Conservation (phyloP, 228 moss, liverwort and hornwort genomes). For the Sphagnum fallax region DNA sequence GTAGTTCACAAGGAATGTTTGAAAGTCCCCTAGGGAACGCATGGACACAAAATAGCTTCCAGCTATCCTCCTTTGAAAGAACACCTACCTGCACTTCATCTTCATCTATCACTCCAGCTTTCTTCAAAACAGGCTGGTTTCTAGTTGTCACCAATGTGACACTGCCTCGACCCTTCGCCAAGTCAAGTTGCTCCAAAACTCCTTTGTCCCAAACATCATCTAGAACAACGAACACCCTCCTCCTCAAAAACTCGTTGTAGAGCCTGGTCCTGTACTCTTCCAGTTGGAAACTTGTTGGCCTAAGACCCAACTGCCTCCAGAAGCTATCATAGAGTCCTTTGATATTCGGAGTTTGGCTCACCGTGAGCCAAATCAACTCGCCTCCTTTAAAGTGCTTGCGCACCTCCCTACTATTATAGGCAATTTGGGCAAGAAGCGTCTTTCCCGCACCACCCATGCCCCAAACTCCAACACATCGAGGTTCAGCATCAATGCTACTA, state of each 20-base stretch:
- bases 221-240: slow-evolving; percentile 7
- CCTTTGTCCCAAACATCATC: slow-evolving; percentile 11
- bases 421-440: slow-evolving; percentile 6
- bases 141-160: slow-evolving; percentile 16
- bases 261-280: not conserved
- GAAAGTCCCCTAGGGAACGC: slow-evolving; percentile 13
- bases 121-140: slow-evolving; percentile 5
- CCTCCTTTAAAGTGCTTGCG: not conserved
- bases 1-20: slow-evolving; percentile 2
- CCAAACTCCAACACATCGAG: slow-evolving; percentile 9
- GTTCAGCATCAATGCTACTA: not conserved
- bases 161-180: slow-evolving; percentile 8
- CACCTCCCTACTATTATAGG: not conserved
- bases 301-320: not conserved
- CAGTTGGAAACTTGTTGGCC: not conserved
- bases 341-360: slow-evolving; percentile 6
- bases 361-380: slow-evolving; percentile 5
- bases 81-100: slow-evolving; percentile 3
- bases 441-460: slow-evolving; percentile 9
- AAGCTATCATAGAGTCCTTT: slow-evolving; percentile 3
- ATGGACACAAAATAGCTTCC: slow-evolving; percentile 30
- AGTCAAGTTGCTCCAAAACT: slow-evolving; percentile 12
- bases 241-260: not conserved
- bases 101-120: not conserved
- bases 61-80: slow-evolving; percentile 20